Evolutionary conservation across 2,329 filamentous ascomycete species (phyloP), one percentile per base, ranked within the genome.

Genomic region (Ophiocordyceps polyrhachis-furcata): DNA sequence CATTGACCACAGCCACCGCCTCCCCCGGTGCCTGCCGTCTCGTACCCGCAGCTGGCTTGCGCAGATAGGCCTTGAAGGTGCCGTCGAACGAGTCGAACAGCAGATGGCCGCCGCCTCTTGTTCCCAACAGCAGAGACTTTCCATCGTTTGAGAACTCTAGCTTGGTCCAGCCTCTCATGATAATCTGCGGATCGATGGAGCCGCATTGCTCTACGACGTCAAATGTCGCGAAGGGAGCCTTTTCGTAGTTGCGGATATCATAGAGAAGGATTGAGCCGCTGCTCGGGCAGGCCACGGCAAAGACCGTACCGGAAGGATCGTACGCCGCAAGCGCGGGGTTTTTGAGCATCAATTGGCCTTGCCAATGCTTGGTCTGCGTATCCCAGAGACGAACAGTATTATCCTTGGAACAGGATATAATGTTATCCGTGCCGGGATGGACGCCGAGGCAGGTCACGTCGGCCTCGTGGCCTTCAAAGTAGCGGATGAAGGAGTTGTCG

Each of bases 111-210:
- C 73, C 73, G 7, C 83, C 85, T 43, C 81, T 84, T 2, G 89
- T 96, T 14, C 83, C 84, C 17, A 98, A 62, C 5, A 98, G 71
- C 42, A 98, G 64, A 48, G 76, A 76, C 56, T 93, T 93, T 17
- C 91, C 91, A 55, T 98, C 91, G 55, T 98, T 98, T 47, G 85
- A 91, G 58, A 98, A 96, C 55, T 94, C 87, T 40, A 98, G 71
- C 53, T 83, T 87, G 1, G 84, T 91, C 91, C 91, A 98, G 12
- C 80, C 80, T 44, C 71, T 72, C 48, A 74, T 66, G 1, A 72
- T 62, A 44, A 82, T 77, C 42, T 79, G 73, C 6, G 69, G 61
- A 50, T 74, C 66, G 43, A 68, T 54, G 55, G 63, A 48, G 55
- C 65, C 57, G 41, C 67, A 66, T 43, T 69, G 63, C 46, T 80